These are phyloP conservation scores for Aspergillus tanneri DNA, from an alignment of 2,329 filamentous ascomycete genomes.

Conservation along the genomic window DNA sequence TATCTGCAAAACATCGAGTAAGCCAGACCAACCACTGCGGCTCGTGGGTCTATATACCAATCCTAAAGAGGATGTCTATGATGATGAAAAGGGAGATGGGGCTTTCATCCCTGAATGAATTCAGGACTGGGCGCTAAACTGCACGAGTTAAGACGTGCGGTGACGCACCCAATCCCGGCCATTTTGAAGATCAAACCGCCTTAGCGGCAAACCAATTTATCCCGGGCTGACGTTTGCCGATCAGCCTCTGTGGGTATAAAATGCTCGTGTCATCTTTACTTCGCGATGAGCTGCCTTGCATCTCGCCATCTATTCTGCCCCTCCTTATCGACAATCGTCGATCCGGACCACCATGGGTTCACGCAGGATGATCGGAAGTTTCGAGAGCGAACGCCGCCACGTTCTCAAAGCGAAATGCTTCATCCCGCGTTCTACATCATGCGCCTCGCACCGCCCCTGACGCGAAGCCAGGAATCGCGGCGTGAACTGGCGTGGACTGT, in stretches of 20 bases:
- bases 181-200: too few species aligned
- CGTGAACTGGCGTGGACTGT: slow-evolving; percentile 57
- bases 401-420: background rate
- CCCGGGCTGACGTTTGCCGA: too few species aligned
- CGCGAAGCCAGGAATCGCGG: background rate
- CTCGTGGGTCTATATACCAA: too few species aligned
- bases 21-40: too few species aligned
- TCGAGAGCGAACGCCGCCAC: background rate
- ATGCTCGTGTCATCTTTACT: background rate
- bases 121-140: too few species aligned
- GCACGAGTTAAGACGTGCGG: too few species aligned
- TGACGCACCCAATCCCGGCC: too few species aligned
- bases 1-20: too few species aligned
- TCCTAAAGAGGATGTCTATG: too few species aligned
- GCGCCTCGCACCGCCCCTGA: slow-evolving; percentile 15
- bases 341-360: background rate
- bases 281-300: background rate
- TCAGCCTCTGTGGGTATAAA: background rate
- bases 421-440: slow-evolving; percentile 34
- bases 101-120: too few species aligned
- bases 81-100: too few species aligned
- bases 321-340: background rate
- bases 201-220: too few species aligned
- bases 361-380: background rate
- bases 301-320: background rate